Evolutionary conservation across 352 stramenopile genomes (phyloP).

Genomic region (Pythium biforme): DNA sequence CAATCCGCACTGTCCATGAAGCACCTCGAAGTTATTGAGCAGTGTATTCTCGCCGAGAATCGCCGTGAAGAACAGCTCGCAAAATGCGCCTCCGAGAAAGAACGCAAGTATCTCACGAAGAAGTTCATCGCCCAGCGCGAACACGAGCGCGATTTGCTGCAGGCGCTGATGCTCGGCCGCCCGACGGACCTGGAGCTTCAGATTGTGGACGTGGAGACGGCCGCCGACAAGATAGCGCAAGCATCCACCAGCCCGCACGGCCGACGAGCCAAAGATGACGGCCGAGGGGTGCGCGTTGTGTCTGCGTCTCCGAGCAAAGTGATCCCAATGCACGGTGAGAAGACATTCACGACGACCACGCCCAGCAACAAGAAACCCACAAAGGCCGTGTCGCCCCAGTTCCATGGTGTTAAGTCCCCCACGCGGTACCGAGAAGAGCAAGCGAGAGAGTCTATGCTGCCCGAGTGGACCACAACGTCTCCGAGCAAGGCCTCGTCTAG

Average conservation of each 20-base stretch:
- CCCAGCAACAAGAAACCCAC: not conserved
- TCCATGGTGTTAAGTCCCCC: conserved; percentile 14
- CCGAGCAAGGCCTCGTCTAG: not conserved
- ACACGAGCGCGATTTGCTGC: conserved; percentile 54
- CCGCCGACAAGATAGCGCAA: not conserved
- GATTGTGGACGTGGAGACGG: conserved; percentile 30
- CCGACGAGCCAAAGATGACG: not conserved
- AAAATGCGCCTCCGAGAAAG: conserved; percentile 44
- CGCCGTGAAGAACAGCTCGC: conserved; percentile 57
- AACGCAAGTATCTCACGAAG: conserved; percentile 45
- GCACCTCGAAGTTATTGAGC: conserved; percentile 69
- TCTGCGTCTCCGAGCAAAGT: conserved; percentile 10
- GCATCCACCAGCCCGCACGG: conserved; percentile 1
- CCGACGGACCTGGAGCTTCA: conserved; percentile 31
- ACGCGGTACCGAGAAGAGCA: not conserved
- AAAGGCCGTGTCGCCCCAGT: conserved; percentile 18
- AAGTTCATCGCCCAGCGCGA: conserved; percentile 59
- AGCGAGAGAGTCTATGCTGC: not conserved
- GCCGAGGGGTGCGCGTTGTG: not conserved
- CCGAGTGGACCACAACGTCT: not conserved
- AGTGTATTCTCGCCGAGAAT: conserved; percentile 73
- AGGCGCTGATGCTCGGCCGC: conserved; percentile 53
- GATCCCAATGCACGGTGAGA: conserved; percentile 22
- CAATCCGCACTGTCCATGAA: conserved; percentile 41
- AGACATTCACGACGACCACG: conserved; percentile 15